Base-by-base conservation (phyloP, 768 basidiomycete genomes). In the Lanmaoa pseudosensibilis region DNA sequence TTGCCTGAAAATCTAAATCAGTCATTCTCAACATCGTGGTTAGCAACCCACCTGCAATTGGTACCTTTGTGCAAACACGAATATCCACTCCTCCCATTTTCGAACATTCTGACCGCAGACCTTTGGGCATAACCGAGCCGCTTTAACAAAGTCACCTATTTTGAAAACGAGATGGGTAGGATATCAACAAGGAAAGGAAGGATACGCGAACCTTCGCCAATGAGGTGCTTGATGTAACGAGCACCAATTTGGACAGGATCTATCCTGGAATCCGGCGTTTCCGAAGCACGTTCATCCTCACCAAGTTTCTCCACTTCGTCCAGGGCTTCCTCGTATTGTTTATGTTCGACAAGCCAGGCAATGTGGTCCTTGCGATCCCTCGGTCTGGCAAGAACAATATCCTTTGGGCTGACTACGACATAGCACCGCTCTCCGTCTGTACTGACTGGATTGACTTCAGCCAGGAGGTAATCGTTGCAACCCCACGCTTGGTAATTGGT, bases 31-130 rank as follows among this genome's bases (percentile, higher is more conserved):
- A n/a, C 16, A 12, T 36, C 48, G 21, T 23, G n/a, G 11, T 10
- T 12, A 11, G 43, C 3, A 21, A 71, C 82, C 23, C 57, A 92
- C 94, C 72, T 90, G 85, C 16, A 98, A 74, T 55, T 93, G 86
- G 25, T 83, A 80, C 63, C 87, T 83, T 69, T 93, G 85, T 1
- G 89, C 90, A 68, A 96, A 98, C 15, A 83, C 76, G 65, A 97
- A 96, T 65, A 98, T 90, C 91, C 91, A 97, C 63, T 89, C 84
- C 67, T 98, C 95, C 97, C 97, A 99, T n/a, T 83, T 80, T 65
- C 85, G 87, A 12, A 80, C 73, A 63, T 96, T 84, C 43, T 84
- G 83, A 4, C 83, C 87, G 61, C 96, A 90, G 8, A 98, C 92
- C 68, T 90, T 94, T 0, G 92, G 87, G 62, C 86, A 87, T 25